phyloP scores from a whole-genome alignment of 306 rosid genomes.

The Lathyrus oleraceus region DNA sequence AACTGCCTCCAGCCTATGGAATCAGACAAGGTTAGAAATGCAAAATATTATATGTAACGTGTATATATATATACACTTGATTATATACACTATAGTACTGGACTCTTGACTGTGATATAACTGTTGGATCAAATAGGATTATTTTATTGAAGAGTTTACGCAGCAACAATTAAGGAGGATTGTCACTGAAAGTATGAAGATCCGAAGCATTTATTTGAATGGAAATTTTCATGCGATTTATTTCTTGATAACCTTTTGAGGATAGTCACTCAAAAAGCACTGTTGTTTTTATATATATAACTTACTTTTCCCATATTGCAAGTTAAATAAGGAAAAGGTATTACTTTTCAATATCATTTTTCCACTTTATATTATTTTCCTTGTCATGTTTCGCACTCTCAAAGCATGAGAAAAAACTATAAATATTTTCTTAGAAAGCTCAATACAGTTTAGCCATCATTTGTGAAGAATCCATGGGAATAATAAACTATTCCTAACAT shows the following conservation, averaged over 20 bases:
- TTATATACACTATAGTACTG: constrained; percentile 1
- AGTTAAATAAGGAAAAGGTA: constrained; percentile 12
- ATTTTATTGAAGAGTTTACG: constrained; percentile 31
- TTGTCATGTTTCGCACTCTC: neutral
- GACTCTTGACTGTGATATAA: constrained; percentile 32
- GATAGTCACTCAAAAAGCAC: constrained; percentile 13
- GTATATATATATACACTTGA: neutral
- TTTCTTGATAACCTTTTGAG: constrained; percentile 25
- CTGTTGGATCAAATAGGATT: constrained; percentile 31
- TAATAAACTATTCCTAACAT: no score
- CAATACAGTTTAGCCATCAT: no score
- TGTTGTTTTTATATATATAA: constrained; percentile 26
- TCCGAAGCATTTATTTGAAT: constrained; percentile 21
- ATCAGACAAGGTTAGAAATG: constrained; percentile 45
- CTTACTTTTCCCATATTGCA: constrained; percentile 5
- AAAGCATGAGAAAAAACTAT: neutral
- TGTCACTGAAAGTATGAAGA: constrained; percentile 32
- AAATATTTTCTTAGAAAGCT: no score
- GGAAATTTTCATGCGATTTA: constrained; percentile 24
- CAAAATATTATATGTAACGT: neutral
- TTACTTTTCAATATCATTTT: neutral
- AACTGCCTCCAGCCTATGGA: constrained; percentile 4
- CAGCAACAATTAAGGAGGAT: constrained; percentile 29
- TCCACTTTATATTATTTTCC: neutral
- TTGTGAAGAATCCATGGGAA: no score